Base-by-base conservation (phyloP, 176 grass and related monocot genomes). In the Phragmites australis region DNA sequence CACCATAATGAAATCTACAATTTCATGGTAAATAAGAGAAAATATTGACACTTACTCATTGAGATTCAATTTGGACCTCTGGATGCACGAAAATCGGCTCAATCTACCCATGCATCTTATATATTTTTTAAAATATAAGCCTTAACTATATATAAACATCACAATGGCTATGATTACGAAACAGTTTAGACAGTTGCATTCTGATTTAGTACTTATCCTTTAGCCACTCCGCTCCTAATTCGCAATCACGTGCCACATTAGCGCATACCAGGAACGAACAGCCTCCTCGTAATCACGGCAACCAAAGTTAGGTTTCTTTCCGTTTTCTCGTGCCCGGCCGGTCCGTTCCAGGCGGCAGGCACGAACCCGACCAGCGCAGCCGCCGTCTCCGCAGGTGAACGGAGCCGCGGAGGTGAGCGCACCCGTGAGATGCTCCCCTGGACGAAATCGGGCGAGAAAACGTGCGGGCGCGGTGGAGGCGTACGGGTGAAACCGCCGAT, bases 301-400 rank as follows among this genome's bases (percentile, higher is more conserved):
- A 1, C 79, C 34, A 19, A 14, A 34, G 22, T 81, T 61, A 60
- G 76, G 68, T 12, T 50, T 57, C 8, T 48, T 1, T 58, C 17
- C 2, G 7, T 65, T 66, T 51, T 71, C 65, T 46, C 0, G 37
- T 14, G 25, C n/a, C 69, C 44, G 4, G 18, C 60, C 12, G 29
- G 59, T 79, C 66, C 45, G 12, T 72, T 84, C 23, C 87, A 46
- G 55, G 72, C 32, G 73, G 65, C 49, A 0, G 64, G 40, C 53
- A 67, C 30, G 18, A 32, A 16, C 41, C 40, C 61, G 31, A 48
- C 0, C 40, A 14, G 39, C 37, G 42, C 65, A 14, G 43, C 37
- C 18, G 76, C 68, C 60, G 53, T 25, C 64, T 56, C 65, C 5
- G 16, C 41, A 12, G 41, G 77, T 68, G 51, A 42, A 25, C 30